These are phyloP conservation scores for Mycena floridula DNA, from an alignment of 768 basidiomycete species.

Conservation along the genomic window DNA sequence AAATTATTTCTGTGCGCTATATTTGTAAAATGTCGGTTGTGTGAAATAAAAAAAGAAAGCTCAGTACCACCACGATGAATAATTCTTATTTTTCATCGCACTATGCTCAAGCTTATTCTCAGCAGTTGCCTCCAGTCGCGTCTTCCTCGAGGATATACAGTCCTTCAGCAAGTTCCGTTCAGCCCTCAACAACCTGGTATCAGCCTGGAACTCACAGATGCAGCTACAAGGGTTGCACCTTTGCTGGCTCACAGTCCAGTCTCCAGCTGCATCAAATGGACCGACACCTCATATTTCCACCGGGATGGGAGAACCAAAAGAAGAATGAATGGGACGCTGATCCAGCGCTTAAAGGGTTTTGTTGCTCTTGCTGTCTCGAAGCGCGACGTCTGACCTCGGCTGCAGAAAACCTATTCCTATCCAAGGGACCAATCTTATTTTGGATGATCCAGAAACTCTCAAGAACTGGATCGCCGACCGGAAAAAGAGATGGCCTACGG, in stretches of 20 bases:
- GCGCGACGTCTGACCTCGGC: conserved; percentile 1
- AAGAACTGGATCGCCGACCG: conserved; percentile 86
- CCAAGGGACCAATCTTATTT: conserved; percentile 68
- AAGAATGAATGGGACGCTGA: conserved; percentile 75
- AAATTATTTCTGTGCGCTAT: conserved; percentile 5
- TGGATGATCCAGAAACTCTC: conserved; percentile 80
- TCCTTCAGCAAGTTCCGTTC: conserved; percentile 8
- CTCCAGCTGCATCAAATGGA: conserved; percentile 87
- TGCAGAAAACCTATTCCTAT: conserved; percentile 66
- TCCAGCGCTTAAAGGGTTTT: conserved; percentile 76
- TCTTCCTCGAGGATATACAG: conserved; percentile 26
- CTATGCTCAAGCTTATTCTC: conserved; percentile 51
- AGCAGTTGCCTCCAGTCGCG: conserved; percentile 19
- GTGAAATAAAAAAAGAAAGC: conserved; percentile 2
- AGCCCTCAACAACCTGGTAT: conserved; percentile 38
- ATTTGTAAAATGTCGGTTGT: conserved; percentile 1
- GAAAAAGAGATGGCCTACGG: conserved; percentile 78
- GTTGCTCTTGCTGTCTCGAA: conserved; percentile 12
- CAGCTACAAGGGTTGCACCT: conserved; percentile 57
- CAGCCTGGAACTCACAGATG: conserved; percentile 58
- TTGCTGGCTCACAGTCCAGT: conserved; percentile 61
- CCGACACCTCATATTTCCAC: conserved; percentile 78
- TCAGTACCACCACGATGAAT: conserved; percentile 12
- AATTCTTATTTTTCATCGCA: conserved; percentile 30
- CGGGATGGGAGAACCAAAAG: conserved; percentile 56